Evolutionary conservation across 1,284 basidiomycete species (phyloP).

Genomic region (Volvariella volvacea): DNA sequence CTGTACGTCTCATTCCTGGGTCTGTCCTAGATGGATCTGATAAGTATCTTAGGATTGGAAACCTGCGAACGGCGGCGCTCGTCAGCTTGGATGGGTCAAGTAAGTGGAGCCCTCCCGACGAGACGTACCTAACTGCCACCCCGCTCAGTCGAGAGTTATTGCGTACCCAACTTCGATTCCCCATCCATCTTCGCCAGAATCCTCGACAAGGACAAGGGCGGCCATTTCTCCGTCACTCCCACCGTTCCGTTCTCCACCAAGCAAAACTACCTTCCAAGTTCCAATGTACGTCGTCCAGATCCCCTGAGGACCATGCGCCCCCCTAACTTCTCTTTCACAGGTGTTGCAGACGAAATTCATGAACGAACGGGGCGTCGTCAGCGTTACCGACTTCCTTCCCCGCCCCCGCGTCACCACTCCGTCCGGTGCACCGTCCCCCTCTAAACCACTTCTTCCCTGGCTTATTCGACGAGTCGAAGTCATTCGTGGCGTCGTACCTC

Average conservation of each 20-base stretch:
- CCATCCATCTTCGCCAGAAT: conserved; percentile 87
- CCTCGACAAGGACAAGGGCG: conserved; percentile 85
- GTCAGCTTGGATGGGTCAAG: conserved; percentile 77
- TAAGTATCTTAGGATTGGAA: conserved; percentile 54
- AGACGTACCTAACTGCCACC: neutral
- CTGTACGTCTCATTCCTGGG: conserved; percentile 37
- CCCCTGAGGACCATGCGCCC: too few relatives aligned
- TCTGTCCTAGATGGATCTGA: conserved; percentile 5
- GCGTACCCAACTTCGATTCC: conserved; percentile 89
- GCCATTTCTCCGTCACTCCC: conserved; percentile 84
- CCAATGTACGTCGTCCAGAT: conserved; percentile 59
- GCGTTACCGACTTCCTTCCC: conserved; percentile 79
- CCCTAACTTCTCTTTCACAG: conserved; percentile 28
- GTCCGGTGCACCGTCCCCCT: conserved; percentile 21
- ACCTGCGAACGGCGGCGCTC: conserved; percentile 75
- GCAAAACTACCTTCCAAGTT: conserved; percentile 84
- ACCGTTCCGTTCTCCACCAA: conserved; percentile 64
- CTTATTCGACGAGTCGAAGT: conserved; percentile 79
- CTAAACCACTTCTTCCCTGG: conserved; percentile 76
- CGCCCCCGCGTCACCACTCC: conserved; percentile 39
- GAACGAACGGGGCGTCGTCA: conserved; percentile 73
- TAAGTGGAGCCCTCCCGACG: conserved; percentile 27
- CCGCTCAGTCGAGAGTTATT: conserved; percentile 77
- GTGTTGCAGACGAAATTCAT: conserved; percentile 84
- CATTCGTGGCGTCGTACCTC: conserved; percentile 70